phyloP scores from a whole-genome alignment of 1,284 basidiomycete species.

The Neolentinus lepideus region DNA sequence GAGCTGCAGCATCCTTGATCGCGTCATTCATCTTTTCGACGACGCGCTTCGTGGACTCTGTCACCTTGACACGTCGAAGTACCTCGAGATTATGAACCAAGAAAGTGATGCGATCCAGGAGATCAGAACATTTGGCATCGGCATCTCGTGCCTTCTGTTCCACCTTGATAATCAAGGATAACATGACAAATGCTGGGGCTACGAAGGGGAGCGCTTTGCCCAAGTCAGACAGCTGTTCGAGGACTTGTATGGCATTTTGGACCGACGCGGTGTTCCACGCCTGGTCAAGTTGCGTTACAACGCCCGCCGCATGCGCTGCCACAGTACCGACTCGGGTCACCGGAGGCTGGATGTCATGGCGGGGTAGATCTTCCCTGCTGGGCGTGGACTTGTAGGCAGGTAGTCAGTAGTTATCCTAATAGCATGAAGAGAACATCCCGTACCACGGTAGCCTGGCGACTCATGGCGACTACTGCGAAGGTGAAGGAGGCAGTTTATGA shows the following conservation, averaged over 20 bases:
- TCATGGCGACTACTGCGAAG: no score
- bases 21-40: constrained; percentile 12
- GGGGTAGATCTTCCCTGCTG: not conserved
- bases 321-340: not conserved
- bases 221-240: constrained; percentile 24
- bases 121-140: constrained; percentile 28
- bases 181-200: constrained; percentile 28
- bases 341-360: not conserved
- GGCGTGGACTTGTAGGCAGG: no score
- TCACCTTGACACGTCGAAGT: constrained; percentile 23
- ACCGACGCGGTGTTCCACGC: constrained; percentile 9
- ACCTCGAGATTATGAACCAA: constrained; percentile 28
- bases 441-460: no score
- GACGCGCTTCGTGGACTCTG: constrained; percentile 22
- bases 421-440: no score
- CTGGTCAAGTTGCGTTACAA: not conserved
- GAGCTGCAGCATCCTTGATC: not conserved
- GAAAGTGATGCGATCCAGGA: constrained; percentile 31
- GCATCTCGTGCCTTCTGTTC: constrained; percentile 29
- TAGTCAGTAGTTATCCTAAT: no score
- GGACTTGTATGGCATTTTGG: constrained; percentile 21
- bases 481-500: no score
- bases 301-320: not conserved
- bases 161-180: constrained; percentile 30
- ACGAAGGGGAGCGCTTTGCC: constrained; percentile 28